Percentiles rank a stretch among this genome's conserved stretches.
Conservation (phyloP, 371 early-diverging fungal genomes). For the Rhizoclosmatium hyalinum region DNA sequence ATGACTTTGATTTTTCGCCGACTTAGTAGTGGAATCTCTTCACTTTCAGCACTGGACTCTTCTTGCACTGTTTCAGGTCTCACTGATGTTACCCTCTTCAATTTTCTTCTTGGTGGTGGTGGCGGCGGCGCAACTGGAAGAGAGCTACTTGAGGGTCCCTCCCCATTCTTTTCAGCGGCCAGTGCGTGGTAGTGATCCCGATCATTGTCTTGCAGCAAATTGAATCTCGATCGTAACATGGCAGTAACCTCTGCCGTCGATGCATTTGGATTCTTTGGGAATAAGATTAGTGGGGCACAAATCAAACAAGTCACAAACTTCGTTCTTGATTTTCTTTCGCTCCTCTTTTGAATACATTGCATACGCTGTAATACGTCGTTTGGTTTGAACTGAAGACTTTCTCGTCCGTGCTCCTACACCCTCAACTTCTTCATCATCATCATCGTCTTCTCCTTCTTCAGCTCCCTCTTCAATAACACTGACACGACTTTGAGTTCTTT, state of each 20-base stretch:
- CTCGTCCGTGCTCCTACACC: no score
- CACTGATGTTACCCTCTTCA: no score
- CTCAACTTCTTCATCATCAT: neutral
- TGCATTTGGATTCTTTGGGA: neutral
- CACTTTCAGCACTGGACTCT: neutral
- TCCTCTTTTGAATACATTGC: constrained; percentile 1
- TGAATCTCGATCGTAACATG: neutral
- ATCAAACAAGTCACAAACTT: neutral
- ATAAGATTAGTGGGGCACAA: neutral
- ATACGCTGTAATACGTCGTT: constrained; percentile 10
- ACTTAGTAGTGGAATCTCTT: neutral
- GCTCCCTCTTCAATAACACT: neutral
- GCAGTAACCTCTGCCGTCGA: neutral
- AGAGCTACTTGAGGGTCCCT: no score
- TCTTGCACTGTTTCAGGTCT: no score
- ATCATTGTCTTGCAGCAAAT: neutral
- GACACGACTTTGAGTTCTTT: neutral
- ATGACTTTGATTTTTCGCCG: neutral
- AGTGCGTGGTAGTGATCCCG: neutral
- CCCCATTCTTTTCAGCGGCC: neutral
- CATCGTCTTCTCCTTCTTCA: neutral
- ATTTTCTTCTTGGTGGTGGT: no score
- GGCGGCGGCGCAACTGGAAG: no score
- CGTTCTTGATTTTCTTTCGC: neutral
- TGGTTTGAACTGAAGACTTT: neutral